Evolutionary conservation across 2,329 filamentous ascomycete genomes (phyloP).

Genomic region (Pestalotiopsis sp.): DNA sequence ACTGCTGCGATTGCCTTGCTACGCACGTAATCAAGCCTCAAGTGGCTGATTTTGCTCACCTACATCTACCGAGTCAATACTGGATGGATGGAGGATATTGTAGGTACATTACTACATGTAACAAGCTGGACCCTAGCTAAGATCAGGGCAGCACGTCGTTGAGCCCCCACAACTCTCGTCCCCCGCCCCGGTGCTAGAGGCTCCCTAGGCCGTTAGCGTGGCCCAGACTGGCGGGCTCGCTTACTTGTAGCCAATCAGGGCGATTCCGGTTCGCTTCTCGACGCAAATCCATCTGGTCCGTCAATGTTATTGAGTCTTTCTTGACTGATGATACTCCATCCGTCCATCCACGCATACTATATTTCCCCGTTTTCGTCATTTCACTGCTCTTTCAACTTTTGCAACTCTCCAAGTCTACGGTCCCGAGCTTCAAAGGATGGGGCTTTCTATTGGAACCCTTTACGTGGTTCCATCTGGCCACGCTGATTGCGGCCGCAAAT

Average conservation of each 20-base stretch:
- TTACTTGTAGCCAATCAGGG: constrained; percentile 15
- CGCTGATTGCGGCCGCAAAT: too few species aligned
- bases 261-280: constrained; percentile 14
- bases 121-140: neutral
- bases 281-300: constrained; percentile 13
- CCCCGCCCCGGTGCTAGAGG: neutral
- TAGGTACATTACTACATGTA: too few species aligned
- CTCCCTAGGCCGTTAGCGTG: neutral
- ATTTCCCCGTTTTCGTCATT: neutral
- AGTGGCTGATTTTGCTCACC: too few species aligned
- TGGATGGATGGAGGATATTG: too few species aligned
- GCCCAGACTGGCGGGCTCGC: constrained; percentile 15
- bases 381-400: too few species aligned
- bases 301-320: neutral
- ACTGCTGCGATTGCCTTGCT: too few species aligned
- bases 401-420: too few species aligned
- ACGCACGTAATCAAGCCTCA: too few species aligned
- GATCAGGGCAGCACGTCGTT: neutral
- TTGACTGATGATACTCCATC: neutral
- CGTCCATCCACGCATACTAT: neutral
- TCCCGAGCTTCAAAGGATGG: too few species aligned
- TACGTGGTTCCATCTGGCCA: too few species aligned
- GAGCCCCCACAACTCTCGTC: neutral
- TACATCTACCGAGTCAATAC: too few species aligned
- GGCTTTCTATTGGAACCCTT: too few species aligned